Conservation (phyloP, 1,284 basidiomycete species). For the Ganoderma sinense region DNA sequence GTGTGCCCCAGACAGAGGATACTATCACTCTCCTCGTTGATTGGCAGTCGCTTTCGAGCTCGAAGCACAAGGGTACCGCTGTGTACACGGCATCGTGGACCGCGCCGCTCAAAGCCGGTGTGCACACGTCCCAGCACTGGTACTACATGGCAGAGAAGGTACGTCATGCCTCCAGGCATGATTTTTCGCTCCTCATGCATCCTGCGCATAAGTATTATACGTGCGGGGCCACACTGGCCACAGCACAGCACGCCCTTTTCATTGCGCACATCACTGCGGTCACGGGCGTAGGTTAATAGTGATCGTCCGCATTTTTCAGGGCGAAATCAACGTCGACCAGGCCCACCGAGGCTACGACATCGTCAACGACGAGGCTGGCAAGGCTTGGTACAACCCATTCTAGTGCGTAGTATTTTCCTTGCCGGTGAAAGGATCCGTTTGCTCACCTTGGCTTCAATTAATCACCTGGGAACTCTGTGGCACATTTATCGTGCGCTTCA, state of each 20-base stretch:
- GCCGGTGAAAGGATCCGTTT: not conserved
- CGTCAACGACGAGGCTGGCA: constrained; percentile 84
- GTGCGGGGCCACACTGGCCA: not conserved
- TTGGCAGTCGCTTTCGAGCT: constrained; percentile 82
- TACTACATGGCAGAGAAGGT: constrained; percentile 95
- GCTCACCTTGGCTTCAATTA: constrained; percentile 16
- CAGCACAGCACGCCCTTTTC: not conserved
- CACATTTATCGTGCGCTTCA: not conserved
- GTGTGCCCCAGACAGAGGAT: constrained; percentile 87
- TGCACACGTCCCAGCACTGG: constrained; percentile 92
- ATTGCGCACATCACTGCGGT: not conserved
- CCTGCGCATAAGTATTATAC: no score
- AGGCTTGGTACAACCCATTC: constrained; percentile 89
- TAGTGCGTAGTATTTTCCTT: constrained; percentile 63
- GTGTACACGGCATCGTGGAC: constrained; percentile 95
- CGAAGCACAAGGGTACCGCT: constrained; percentile 77
- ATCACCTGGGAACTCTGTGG: constrained; percentile 9
- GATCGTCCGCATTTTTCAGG: constrained; percentile 51
- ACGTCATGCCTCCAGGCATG: constrained; percentile 20
- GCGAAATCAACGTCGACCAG: constrained; percentile 92
- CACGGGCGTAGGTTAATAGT: not conserved
- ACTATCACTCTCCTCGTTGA: constrained; percentile 95
- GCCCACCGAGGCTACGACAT: constrained; percentile 93
- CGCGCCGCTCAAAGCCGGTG: constrained; percentile 77
- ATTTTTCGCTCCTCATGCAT: not conserved